Base-by-base conservation (phyloP, 2,329 filamentous ascomycete genomes). In the Cadophora gregata region DNA sequence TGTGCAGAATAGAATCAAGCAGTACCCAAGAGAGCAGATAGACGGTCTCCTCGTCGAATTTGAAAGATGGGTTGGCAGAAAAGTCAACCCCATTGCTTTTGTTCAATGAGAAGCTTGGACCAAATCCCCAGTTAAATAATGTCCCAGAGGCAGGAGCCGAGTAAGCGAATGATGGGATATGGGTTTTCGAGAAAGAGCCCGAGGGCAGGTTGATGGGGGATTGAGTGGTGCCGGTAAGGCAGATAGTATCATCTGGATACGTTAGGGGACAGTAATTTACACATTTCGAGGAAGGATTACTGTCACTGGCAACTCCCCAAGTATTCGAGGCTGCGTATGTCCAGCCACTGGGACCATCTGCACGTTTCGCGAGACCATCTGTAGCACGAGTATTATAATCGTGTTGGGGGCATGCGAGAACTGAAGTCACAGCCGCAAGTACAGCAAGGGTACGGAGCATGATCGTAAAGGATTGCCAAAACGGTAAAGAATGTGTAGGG, bases 331-430 rank as follows among this genome's bases (percentile, higher is more conserved):
- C 36, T 38, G 55, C 55, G 42, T 58, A 58, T 16, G 55, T 27
- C 55, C 55, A 48, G 8, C 8, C 16, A 25, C 24, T 19, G 42
- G 29, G 19, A 8, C 21, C 31, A 12, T 50, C 45, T 33, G 59
- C 64, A 45, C 64, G 64, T 27, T 45, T 56, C 24, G 9, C 21
- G 21, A 66, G 51, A 10, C 59, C 59, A 10, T 48, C 42, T 10
- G 31, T 55, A 14, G 59, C 29, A 4, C 38, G 33, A 27, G 58
- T 51, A 29, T 51, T 51, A 16, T 50, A 65, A 29, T 55, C 55
- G 45, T 66, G 64, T 47, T 66, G 50, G 21, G 64, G 64, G 31
- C 64, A 66, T 14, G 64, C 64, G 3, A 66, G 51, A 31, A 66
- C 51, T 9, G 25, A 42, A 9, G 51, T 50, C 24, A 58, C 24